phyloP scores from a whole-genome alignment of 192 early-diverging fungal genomes.

The Podila epigama region DNA sequence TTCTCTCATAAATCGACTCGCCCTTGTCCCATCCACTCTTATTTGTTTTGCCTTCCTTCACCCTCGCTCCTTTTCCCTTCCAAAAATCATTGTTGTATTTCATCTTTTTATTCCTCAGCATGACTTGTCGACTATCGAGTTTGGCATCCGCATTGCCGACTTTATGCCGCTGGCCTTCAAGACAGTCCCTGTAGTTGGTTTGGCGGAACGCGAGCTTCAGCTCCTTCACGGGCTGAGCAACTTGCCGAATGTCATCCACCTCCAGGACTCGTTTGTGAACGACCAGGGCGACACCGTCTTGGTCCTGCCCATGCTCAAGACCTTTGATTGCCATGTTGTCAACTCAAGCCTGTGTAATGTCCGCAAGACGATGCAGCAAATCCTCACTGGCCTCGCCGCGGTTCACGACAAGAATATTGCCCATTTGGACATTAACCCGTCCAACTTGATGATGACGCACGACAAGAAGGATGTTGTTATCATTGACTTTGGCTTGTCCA shows the following conservation, averaged over 20 bases:
- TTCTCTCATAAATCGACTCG: too few relatives aligned
- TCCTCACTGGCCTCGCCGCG: slow-evolving; percentile 63
- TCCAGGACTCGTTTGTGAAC: slow-evolving; percentile 70
- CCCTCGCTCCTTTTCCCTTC: neutral
- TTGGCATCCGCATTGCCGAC: slow-evolving; percentile 67
- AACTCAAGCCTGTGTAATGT: slow-evolving; percentile 62
- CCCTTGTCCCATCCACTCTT: too few relatives aligned
- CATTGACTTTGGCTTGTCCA: slow-evolving; percentile 81
- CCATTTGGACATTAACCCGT: slow-evolving; percentile 73
- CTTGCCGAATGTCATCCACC: slow-evolving; percentile 58
- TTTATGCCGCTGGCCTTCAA: slow-evolving; percentile 70
- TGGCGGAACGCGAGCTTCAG: slow-evolving; percentile 63
- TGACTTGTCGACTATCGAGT: slow-evolving; percentile 56
- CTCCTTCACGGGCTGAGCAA: slow-evolving; percentile 55
- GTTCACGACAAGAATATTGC: slow-evolving; percentile 68
- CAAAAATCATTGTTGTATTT: too few relatives aligned
- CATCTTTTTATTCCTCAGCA: slow-evolving; percentile 16
- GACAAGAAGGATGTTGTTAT: slow-evolving; percentile 61
- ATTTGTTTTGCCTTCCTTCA: neutral
- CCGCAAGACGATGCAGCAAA: slow-evolving; percentile 55
- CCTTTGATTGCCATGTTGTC: slow-evolving; percentile 50
- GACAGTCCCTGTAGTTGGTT: slow-evolving; percentile 60
- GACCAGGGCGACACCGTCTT: slow-evolving; percentile 62
- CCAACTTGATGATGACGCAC: slow-evolving; percentile 64
- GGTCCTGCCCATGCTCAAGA: slow-evolving; percentile 66